These are phyloP conservation scores for Ophiostoma quercus DNA, from an alignment of 2,329 filamentous ascomycete species.

Conservation along the genomic window DNA sequence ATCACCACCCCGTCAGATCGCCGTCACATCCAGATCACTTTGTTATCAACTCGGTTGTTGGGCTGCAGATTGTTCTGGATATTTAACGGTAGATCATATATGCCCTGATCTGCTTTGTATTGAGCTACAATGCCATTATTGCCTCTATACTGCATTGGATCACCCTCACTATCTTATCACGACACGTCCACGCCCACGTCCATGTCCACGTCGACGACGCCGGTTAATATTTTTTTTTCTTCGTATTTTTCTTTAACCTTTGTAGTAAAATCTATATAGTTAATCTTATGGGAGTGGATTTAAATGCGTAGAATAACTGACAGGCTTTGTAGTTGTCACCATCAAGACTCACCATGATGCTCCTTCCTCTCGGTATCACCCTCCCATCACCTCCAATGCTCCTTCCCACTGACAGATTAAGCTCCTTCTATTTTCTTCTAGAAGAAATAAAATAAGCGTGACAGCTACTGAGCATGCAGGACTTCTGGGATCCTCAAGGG, in stretches of 20 bases:
- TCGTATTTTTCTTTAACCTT: too few species aligned
- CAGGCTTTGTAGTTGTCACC: neutral
- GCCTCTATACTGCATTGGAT: neutral
- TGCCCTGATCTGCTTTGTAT: neutral
- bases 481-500: neutral
- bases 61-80: neutral
- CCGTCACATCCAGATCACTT: neutral
- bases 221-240: too few species aligned
- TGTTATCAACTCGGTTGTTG: neutral
- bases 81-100: neutral
- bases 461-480: neutral
- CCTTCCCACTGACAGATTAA: neutral
- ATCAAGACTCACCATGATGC: neutral
- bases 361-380: neutral
- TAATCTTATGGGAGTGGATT: too few species aligned
- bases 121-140: neutral
- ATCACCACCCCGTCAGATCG: slow-evolving; percentile 5
- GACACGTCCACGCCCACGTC: too few species aligned
- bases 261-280: neutral
- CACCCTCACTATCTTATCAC: neutral
- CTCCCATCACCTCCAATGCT: neutral
- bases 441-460: too few species aligned
- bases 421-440: neutral
- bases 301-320: neutral
- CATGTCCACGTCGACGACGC: too few species aligned